phyloP scores from a whole-genome alignment of 345 rosid genomes.

The Tarenaya hassleriana region DNA sequence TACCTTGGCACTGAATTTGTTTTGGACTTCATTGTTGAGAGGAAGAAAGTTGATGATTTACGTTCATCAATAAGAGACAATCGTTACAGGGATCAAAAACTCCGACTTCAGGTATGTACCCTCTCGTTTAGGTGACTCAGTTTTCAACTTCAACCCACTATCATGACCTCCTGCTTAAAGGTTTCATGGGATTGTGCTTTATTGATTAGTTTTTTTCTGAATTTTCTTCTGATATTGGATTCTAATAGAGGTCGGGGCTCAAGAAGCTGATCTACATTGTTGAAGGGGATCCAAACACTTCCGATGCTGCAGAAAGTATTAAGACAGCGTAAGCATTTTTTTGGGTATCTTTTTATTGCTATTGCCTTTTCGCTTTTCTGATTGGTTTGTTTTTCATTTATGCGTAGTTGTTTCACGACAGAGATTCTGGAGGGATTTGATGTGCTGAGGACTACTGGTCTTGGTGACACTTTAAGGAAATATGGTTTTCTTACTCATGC shows the following conservation, averaged over 20 bases:
- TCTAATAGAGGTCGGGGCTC: constrained; percentile 65
- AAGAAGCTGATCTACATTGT: constrained; percentile 81
- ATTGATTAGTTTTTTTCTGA: constrained; percentile 12
- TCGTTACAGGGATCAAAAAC: constrained; percentile 87
- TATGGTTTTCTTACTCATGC: constrained; percentile 70
- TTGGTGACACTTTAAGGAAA: constrained; percentile 71
- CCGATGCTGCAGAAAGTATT: constrained; percentile 81
- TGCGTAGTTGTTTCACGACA: constrained; percentile 80
- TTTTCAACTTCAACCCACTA: not conserved
- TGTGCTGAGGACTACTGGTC: constrained; percentile 64
- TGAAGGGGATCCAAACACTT: constrained; percentile 85
- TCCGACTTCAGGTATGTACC: constrained; percentile 69
- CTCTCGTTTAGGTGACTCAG: constrained; percentile 4
- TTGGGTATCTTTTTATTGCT: not conserved
- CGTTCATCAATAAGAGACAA: constrained; percentile 79
- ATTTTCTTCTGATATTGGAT: constrained; percentile 13
- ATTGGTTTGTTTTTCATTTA: constrained; percentile 9
- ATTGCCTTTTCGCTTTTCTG: constrained; percentile 1
- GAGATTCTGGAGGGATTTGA: constrained; percentile 93
- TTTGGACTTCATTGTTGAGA: constrained; percentile 90
- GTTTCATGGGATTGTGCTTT: not conserved
- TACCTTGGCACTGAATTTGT: constrained; percentile 54
- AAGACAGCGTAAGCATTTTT: constrained; percentile 68
- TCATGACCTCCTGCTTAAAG: too few species aligned
- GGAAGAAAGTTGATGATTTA: constrained; percentile 79